Evolutionary conservation across 768 basidiomycete species (phyloP), one percentile per base, ranked within the genome.

Genomic region (Scleroderma bovista): DNA sequence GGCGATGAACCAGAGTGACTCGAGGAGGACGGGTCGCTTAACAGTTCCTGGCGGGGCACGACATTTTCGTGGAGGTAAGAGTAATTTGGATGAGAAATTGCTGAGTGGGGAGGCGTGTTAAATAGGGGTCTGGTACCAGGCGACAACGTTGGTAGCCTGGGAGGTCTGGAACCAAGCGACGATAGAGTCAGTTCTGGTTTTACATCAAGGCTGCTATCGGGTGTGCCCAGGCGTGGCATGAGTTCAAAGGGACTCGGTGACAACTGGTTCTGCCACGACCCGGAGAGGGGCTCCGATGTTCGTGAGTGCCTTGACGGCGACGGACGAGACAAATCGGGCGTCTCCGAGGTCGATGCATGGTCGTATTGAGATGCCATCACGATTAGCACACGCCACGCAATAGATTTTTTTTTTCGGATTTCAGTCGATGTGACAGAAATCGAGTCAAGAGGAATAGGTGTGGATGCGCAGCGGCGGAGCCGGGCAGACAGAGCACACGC

Each of bases 101-200:
- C 60, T 62, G 59, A 65, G 55, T 62, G 60, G 63, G 55, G 60
- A 56, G 51, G 52, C 47, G 59, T 51, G 34, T 59, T 60, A 63
- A 58, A 51, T 52, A 36, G 15, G 36, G 52, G 55, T 61, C 55
- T 53, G 60, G 56, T 48, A 51, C 58, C 69, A 55, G 75, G 72
- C 75, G 72, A 74, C 77, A 78, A 75, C 67, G 69, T 59, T 53
- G 69, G 73, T 66, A 68, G 75, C 80, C 79, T 75, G 68, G 69
- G 60, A 46, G 51, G 62, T 76, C 82, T 84, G 75, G 67, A 75
- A 76, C 71, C 70, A 65, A 58, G 62, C 38, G 77, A 60, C 52
- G 62, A 55, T 48, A 50, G 49, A 31, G 51, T 68, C 65, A 85
- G 83, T 69, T 73, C 68, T 66, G 69, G 63, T 59, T 77, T 70